phyloP scores from a whole-genome alignment of 176 grass and related monocot genomes.

The Calamus simplicifolius region DNA sequence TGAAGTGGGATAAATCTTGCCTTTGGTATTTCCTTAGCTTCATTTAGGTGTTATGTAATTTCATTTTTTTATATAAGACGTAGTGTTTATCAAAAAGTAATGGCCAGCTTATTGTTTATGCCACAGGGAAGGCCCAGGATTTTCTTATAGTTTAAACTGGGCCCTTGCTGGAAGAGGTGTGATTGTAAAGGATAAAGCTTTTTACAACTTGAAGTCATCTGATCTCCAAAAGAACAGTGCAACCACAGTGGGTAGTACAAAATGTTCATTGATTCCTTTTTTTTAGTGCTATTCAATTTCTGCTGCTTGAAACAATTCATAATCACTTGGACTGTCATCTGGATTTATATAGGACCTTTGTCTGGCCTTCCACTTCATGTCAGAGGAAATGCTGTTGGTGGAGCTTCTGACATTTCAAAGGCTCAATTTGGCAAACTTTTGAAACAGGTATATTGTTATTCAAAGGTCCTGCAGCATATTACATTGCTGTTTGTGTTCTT shows the following conservation, averaged over 20 bases:
- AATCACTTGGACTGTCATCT: slow-evolving; percentile 7
- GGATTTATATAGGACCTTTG: slow-evolving; percentile 32
- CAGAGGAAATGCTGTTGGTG: slow-evolving; percentile 45
- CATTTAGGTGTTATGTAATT: neutral
- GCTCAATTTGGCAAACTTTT: slow-evolving; percentile 81
- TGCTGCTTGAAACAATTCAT: neutral
- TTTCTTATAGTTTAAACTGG: slow-evolving; percentile 61
- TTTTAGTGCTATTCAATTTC: neutral
- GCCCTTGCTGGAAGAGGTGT: slow-evolving; percentile 64
- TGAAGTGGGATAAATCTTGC: too few relatives aligned
- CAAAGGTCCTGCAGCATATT: neutral
- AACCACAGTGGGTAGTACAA: slow-evolving; percentile 26
- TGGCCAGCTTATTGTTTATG: neutral
- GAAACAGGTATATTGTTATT: slow-evolving; percentile 42
- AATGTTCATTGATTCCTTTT: neutral
- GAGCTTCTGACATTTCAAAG: slow-evolving; percentile 47
- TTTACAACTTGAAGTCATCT: slow-evolving; percentile 53
- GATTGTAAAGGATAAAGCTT: slow-evolving; percentile 58
- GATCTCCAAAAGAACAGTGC: slow-evolving; percentile 68
- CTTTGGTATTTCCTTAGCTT: too few relatives aligned
- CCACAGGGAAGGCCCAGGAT: slow-evolving; percentile 48
- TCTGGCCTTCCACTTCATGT: slow-evolving; percentile 64
- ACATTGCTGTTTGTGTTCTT: too few relatives aligned
- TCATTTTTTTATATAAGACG: neutral
- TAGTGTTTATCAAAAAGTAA: too few relatives aligned